Percentiles rank a stretch among this genome's conserved stretches.
Conservation (phyloP, 768 basidiomycete genomes). For the Cystofilobasidium macerans region DNA sequence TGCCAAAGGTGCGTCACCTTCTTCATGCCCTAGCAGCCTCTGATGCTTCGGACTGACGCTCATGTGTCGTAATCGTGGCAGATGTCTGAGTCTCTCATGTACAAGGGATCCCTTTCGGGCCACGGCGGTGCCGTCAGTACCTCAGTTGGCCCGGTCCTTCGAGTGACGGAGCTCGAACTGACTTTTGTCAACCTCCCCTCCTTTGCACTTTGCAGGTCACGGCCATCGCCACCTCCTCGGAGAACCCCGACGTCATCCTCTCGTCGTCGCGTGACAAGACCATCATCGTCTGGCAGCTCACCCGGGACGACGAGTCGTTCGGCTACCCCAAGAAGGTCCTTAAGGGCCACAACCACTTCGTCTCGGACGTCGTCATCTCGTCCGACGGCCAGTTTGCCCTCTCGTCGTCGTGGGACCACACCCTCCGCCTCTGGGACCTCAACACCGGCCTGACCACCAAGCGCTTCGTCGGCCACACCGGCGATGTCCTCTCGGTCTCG, state of each 20-base stretch:
- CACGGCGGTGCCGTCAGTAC: conserved; percentile 98
- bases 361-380: conserved; percentile 96
- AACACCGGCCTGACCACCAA: conserved; percentile 94
- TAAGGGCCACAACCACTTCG: conserved; percentile 98
- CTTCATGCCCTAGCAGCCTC: background rate
- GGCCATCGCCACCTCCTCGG: conserved; percentile 95
- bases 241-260: conserved; percentile 98
- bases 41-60: background rate
- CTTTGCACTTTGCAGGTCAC: background rate
- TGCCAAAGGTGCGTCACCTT: background rate
- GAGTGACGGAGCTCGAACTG: too few relatives aligned
- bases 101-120: conserved; percentile 80
- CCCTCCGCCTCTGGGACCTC: conserved; percentile 97
- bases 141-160: too few relatives aligned
- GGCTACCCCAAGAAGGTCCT: conserved; percentile 96
- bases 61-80: background rate
- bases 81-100: conserved; percentile 78
- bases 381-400: conserved; percentile 99
- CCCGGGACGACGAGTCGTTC: conserved; percentile 60
- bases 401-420: conserved; percentile 99
- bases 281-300: conserved; percentile 98
- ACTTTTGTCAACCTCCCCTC: background rate
- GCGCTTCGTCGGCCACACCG: conserved; percentile 94
- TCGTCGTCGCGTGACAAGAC: conserved; percentile 99
- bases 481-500: conserved; percentile 96